Evolutionary conservation across 2,329 filamentous ascomycete genomes (phyloP).

Genomic region (Sporothrix schenckii): DNA sequence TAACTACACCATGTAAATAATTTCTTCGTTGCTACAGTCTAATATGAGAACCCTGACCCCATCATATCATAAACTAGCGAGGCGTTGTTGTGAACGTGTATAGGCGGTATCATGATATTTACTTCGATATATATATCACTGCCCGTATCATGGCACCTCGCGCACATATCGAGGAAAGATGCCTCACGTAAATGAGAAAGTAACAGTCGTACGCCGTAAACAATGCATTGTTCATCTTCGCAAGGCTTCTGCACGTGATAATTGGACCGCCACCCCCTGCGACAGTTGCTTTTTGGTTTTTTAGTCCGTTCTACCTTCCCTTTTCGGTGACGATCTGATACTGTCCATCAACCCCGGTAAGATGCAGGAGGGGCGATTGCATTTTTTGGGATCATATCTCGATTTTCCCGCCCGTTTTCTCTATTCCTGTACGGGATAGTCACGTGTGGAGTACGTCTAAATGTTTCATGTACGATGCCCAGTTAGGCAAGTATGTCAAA

Average conservation of each 20-base stretch:
- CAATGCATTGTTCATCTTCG: neutral
- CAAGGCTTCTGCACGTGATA: neutral
- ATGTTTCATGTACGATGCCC: conserved; percentile 13
- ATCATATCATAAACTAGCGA: neutral
- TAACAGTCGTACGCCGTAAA: too few relatives aligned
- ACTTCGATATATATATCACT: neutral
- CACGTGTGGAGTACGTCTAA: neutral
- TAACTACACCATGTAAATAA: neutral
- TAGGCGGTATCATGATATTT: neutral
- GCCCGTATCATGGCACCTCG: neutral
- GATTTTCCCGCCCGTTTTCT: neutral
- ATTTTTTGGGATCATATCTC: neutral
- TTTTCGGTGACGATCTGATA: conserved; percentile 13
- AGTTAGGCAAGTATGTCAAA: conserved; percentile 20
- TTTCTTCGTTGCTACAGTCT: neutral
- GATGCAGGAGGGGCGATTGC: conserved; percentile 20
- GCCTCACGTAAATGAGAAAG: too few relatives aligned
- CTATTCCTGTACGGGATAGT: conserved; percentile 2
- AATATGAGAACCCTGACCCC: neutral
- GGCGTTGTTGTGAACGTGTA: neutral
- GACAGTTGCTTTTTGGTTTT: too few relatives aligned
- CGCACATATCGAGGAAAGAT: neutral
- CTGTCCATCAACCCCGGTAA: neutral
- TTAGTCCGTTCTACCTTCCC: conserved; percentile 14
- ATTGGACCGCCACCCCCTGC: neutral